phyloP scores from a whole-genome alignment of 2,329 filamentous ascomycete genomes.

The Hirsutella thompsonii region DNA sequence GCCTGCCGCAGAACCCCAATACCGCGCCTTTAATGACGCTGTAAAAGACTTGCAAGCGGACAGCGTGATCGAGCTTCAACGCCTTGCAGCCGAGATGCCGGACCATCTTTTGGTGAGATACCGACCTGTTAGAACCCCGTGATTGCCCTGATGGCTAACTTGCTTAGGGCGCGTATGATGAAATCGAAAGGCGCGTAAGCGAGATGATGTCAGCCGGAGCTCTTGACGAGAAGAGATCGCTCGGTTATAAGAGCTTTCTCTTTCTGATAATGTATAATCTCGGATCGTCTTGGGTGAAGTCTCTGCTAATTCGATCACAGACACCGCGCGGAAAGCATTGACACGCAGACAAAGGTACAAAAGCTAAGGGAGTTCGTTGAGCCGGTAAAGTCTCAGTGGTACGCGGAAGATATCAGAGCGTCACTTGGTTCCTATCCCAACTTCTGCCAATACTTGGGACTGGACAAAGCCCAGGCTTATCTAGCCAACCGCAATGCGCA shows the following conservation, averaged over 20 bases:
- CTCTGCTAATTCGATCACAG: slow-evolving; percentile 23
- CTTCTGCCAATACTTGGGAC: slow-evolving; percentile 68
- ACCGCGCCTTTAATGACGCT: slow-evolving; percentile 68
- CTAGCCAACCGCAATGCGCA: slow-evolving; percentile 61
- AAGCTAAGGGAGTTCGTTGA: slow-evolving; percentile 67
- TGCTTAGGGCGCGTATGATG: slow-evolving; percentile 63
- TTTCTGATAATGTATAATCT: slow-evolving; percentile 70
- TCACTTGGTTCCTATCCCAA: slow-evolving; percentile 61
- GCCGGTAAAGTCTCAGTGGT: slow-evolving; percentile 75
- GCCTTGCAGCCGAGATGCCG: slow-evolving; percentile 80
- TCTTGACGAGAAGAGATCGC: slow-evolving; percentile 69
- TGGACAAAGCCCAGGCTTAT: slow-evolving; percentile 73
- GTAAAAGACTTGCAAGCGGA: slow-evolving; percentile 80
- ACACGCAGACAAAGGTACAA: slow-evolving; percentile 54
- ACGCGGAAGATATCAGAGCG: slow-evolving; percentile 51
- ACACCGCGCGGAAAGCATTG: slow-evolving; percentile 68
- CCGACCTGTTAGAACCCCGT: not conserved
- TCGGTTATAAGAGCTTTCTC: slow-evolving; percentile 79
- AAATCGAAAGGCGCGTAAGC: slow-evolving; percentile 71
- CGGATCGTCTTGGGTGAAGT: not conserved
- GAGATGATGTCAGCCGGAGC: slow-evolving; percentile 63
- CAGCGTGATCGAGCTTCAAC: slow-evolving; percentile 76
- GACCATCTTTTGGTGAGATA: slow-evolving; percentile 62
- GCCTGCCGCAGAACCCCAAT: slow-evolving; percentile 57
- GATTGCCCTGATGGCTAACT: slow-evolving; percentile 8